Conservation (phyloP, 2,329 filamentous ascomycete genomes). For the Lachnellula occidentalis region DNA sequence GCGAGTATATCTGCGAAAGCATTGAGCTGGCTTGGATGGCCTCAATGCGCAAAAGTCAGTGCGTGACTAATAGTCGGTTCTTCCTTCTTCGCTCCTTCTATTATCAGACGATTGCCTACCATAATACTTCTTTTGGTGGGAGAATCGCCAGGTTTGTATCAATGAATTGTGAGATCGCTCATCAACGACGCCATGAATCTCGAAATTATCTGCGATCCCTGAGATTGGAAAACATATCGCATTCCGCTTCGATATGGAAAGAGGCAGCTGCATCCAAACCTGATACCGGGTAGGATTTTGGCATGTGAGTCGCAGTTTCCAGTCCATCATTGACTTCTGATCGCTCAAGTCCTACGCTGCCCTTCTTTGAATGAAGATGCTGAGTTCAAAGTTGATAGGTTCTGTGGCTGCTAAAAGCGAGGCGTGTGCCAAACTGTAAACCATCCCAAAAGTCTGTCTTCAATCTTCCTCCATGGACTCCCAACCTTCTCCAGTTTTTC, state of each 20-base stretch:
- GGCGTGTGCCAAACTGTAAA: not conserved
- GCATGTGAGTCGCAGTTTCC: not conserved
- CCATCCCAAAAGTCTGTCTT: slow-evolving; percentile 5
- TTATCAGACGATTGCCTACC: not conserved
- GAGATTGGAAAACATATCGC: slow-evolving; percentile 5
- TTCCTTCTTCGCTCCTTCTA: too few species aligned
- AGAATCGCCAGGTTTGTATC: slow-evolving; percentile 7
- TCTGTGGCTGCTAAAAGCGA: not conserved
- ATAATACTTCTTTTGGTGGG: slow-evolving; percentile 6
- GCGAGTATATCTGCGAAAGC: not conserved
- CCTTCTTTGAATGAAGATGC: too few species aligned
- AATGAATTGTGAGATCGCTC: slow-evolving; percentile 7
- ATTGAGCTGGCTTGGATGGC: slow-evolving; percentile 3
- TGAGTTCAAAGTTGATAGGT: too few species aligned
- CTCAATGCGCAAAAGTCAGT: slow-evolving; percentile 8
- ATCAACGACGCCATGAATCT: slow-evolving; percentile 4
- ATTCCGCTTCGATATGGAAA: slow-evolving; percentile 7
- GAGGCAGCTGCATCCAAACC: not conserved
- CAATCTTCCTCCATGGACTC: slow-evolving; percentile 56
- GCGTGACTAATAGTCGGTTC: too few species aligned
- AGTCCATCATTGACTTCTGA: too few species aligned
- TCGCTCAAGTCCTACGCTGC: too few species aligned
- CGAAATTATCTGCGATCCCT: slow-evolving; percentile 8
- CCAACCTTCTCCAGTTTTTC: slow-evolving; percentile 34
- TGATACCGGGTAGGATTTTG: not conserved